A percentile compares a stretch with the other conserved stretches of the same genome.
phyloP scores from a whole-genome alignment of 192 early-diverging fungal genomes.

The Allomyces macrogynus region DNA sequence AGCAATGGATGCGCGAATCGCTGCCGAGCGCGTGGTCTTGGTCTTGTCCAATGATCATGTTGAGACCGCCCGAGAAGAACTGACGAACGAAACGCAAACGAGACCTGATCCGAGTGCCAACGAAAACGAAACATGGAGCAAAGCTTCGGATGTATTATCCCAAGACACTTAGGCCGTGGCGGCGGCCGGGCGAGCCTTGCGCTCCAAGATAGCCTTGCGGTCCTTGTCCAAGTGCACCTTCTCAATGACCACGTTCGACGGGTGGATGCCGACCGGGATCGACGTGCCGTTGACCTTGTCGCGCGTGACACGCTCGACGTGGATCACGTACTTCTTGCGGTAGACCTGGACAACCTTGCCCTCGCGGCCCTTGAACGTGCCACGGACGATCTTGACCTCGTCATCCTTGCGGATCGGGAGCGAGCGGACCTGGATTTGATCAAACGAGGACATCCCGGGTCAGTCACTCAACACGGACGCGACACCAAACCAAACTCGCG shows the following conservation, averaged over 20 bases:
- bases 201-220: constrained; percentile 69
- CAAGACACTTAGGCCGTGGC: constrained; percentile 4
- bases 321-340: constrained; percentile 98
- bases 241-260: constrained; percentile 96
- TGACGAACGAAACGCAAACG: too few species aligned
- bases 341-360: constrained; percentile 92
- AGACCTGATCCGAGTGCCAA: background rate
- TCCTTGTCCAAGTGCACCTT: constrained; percentile 93
- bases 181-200: constrained; percentile 47
- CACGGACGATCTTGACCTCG: constrained; percentile 89
- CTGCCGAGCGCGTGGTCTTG: too few species aligned
- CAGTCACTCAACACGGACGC: constrained; percentile 3
- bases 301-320: constrained; percentile 87
- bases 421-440: constrained; percentile 48
- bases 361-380: constrained; percentile 88
- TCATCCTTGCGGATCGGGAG: constrained; percentile 95
- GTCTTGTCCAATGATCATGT: too few species aligned
- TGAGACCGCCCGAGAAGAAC: too few species aligned
- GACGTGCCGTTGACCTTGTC: constrained; percentile 95
- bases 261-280: constrained; percentile 83
- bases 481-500: background rate
- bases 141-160: background rate
- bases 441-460: constrained; percentile 1
- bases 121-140: background rate
- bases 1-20: too few species aligned